Conservation (phyloP, 441 rosid species). For the Brassica balearica region DNA sequence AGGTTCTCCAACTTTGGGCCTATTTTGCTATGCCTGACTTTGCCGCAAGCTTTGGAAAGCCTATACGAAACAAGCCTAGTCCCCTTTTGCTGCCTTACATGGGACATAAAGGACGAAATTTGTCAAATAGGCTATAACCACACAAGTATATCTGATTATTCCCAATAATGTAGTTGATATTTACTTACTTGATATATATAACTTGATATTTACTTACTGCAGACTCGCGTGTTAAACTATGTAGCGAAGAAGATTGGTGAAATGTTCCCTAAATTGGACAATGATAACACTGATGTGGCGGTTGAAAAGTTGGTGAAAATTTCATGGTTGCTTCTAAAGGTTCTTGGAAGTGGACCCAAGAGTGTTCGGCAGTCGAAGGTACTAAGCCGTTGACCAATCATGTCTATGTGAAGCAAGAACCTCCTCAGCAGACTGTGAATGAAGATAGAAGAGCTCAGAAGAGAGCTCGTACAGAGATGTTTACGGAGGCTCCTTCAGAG, state of each 20-base stretch:
- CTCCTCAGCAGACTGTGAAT: background rate
- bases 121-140: background rate
- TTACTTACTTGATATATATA: background rate
- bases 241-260: background rate
- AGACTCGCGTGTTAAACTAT: background rate
- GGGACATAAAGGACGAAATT: background rate
- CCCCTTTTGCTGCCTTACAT: background rate
- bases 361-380: background rate
- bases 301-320: background rate
- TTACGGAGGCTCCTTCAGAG: no score
- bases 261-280: background rate
- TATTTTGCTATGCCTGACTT: background rate
- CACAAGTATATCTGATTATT: background rate
- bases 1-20: background rate
- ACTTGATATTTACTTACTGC: background rate
- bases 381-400: background rate
- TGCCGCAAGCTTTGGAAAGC: background rate
- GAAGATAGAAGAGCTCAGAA: no score
- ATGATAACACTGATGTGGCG: background rate
- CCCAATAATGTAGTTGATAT: background rate
- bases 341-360: background rate
- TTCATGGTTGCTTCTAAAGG: background rate
- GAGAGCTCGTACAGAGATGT: no score
- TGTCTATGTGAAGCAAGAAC: background rate
- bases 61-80: background rate